Base-by-base conservation (phyloP, 495 filamentous ascomycete genomes). In the Penicillium crystallinum region DNA sequence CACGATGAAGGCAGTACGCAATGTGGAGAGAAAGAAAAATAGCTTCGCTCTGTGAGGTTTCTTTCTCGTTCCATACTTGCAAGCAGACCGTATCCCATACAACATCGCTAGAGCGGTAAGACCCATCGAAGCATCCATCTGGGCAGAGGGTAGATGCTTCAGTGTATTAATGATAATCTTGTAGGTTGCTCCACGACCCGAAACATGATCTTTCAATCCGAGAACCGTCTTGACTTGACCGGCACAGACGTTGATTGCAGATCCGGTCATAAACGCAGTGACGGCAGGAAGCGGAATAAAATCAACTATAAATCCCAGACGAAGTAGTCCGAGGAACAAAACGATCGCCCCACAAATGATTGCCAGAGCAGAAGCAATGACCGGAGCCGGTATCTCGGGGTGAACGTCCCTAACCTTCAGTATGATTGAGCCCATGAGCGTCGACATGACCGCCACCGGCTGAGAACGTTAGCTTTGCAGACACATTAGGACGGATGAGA, bases 241-340 rank as follows among this genome's bases (percentile, higher is more conserved):
- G 46, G 82, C 78, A 25, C 82, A 82, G 63, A 97, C 96, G 59
- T 83, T 95, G 68, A 97, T 74, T n/a, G 92, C 92, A 0, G 91
- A 93, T 6, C 92, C 92, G 4, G 92, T 96, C 90, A 97, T 96
- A 79, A 92, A 96, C 4, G 92, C 89, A n/a, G 86, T 87, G 45
- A 96, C 91, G 0, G 91, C 85, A 3, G 88, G 81, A 34, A 96
- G 78, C 1, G 92, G 84, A 63, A 96, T 97, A 61, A 96, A 84
- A 49, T 97, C 91, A 6, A 96, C 92, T 29, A 97, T 87, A 79
- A 90, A 93, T 5, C 92, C 92, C 23, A 83, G 79, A 15, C 91
- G 82, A 35, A 85, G 70, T 6, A 96, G 69, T 2, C 92, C 92
- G 49, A 97, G 79, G 53, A 84, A 83, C 31, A 81, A 72, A 17